Percentiles rank a stretch among this genome's conserved stretches.
These are phyloP conservation scores for Suillus subaureus DNA, from an alignment of 768 basidiomycete genomes.

Conservation along the genomic window DNA sequence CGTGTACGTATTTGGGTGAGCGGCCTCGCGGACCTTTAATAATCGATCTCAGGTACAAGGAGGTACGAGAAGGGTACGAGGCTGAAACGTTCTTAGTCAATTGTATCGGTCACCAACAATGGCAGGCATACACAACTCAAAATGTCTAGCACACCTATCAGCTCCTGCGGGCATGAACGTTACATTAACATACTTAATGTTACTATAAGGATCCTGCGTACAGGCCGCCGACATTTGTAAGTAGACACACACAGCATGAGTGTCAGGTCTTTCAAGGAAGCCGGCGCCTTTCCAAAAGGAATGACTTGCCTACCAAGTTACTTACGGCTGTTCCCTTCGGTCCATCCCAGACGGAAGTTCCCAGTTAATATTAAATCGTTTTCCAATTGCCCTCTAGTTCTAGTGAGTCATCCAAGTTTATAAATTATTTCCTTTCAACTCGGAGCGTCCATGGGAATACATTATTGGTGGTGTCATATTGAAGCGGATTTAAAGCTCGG, in stretches of 20 bases:
- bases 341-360: background rate
- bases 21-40: constrained; percentile 8
- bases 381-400: background rate
- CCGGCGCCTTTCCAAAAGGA: background rate
- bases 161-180: background rate
- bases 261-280: background rate
- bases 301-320: background rate
- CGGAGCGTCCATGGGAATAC: background rate
- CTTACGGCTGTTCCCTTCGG: background rate
- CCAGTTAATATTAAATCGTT: background rate
- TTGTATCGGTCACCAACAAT: background rate
- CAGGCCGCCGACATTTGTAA: background rate
- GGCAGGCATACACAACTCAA: background rate
- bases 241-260: background rate
- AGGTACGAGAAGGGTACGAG: background rate
- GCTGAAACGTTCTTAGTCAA: background rate
- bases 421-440: background rate
- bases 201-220: background rate
- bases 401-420: background rate
- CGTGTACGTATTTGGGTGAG: background rate
- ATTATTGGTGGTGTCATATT: background rate
- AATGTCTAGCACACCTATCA: background rate
- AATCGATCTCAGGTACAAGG: background rate
- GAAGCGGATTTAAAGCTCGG: background rate
- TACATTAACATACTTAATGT: background rate